Evolutionary conservation across 2,329 filamentous ascomycete genomes (phyloP).

Genomic region (Sporothrix curviconia): DNA sequence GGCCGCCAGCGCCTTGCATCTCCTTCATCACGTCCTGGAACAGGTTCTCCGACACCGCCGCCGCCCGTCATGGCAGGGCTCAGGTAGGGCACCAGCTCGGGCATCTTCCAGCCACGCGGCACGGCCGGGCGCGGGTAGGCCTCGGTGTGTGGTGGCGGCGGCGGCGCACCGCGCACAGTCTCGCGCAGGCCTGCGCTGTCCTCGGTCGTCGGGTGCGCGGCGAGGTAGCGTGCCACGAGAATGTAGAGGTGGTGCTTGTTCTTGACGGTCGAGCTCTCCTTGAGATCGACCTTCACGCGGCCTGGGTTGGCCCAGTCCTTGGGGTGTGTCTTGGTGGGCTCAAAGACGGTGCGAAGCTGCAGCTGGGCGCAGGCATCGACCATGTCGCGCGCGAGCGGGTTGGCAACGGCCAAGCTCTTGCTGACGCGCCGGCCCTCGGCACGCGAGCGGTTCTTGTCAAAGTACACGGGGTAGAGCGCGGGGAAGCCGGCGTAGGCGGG

Average conservation of each 20-base stretch:
- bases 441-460: slow-evolving; percentile 68
- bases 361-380: slow-evolving; percentile 74
- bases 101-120: slow-evolving; percentile 88
- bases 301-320: slow-evolving; percentile 98
- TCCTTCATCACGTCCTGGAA: slow-evolving; percentile 96
- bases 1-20: slow-evolving; percentile 52
- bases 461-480: slow-evolving; percentile 93
- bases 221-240: slow-evolving; percentile 70
- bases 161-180: slow-evolving; percentile 65
- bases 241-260: slow-evolving; percentile 84
- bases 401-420: slow-evolving; percentile 63
- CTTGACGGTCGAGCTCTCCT: slow-evolving; percentile 43
- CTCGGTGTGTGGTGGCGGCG: slow-evolving; percentile 55
- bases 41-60: slow-evolving; percentile 87
- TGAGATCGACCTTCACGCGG: slow-evolving; percentile 69
- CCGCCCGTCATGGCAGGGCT: slow-evolving; percentile 87
- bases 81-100: slow-evolving; percentile 74
- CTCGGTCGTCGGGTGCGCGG: slow-evolving; percentile 69
- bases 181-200: slow-evolving; percentile 61
- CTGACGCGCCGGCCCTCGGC: slow-evolving; percentile 76
- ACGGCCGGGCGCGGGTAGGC: slow-evolving; percentile 66
- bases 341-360: slow-evolving; percentile 68
- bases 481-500: slow-evolving; percentile 67
- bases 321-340: slow-evolving; percentile 86
- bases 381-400: slow-evolving; percentile 85